These are phyloP conservation scores for Sisymbrium altissimum DNA, from an alignment of 345 rosid species.

Conservation along the genomic window DNA sequence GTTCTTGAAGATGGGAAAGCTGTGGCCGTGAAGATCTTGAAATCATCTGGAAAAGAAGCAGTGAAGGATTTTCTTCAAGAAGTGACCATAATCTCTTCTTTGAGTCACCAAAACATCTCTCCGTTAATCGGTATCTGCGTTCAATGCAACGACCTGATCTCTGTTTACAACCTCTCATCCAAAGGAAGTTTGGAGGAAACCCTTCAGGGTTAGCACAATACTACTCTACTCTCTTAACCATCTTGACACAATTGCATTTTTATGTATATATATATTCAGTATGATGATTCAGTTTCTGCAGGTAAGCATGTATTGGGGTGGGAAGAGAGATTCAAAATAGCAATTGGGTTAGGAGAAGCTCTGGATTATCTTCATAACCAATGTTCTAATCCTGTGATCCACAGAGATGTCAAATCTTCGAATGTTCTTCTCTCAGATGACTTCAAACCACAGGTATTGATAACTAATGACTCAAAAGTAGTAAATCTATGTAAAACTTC, in stretches of 20 bases:
- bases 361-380: constrained; percentile 64
- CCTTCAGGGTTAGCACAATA: constrained; percentile 53
- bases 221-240: neutral
- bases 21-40: constrained; percentile 71
- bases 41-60: constrained; percentile 59
- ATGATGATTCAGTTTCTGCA: constrained; percentile 9
- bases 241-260: neutral
- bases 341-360: constrained; percentile 70
- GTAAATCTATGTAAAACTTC: neutral
- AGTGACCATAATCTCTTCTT: constrained; percentile 66
- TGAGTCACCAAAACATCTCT: constrained; percentile 56
- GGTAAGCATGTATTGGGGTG: constrained; percentile 49
- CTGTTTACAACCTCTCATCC: constrained; percentile 66
- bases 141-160: constrained; percentile 46
- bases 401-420: constrained; percentile 86
- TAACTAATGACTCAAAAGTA: neutral
- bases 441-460: constrained; percentile 72
- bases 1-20: constrained; percentile 62
- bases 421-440: constrained; percentile 80
- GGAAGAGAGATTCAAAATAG: constrained; percentile 60
- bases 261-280: neutral
- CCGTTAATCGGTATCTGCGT: constrained; percentile 71
- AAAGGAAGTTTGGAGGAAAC: constrained; percentile 80
- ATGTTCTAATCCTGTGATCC: constrained; percentile 72
- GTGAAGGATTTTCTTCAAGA: constrained; percentile 67